phyloP scores from a whole-genome alignment of 495 filamentous ascomycete species.

The Neurospora cerealis region DNA sequence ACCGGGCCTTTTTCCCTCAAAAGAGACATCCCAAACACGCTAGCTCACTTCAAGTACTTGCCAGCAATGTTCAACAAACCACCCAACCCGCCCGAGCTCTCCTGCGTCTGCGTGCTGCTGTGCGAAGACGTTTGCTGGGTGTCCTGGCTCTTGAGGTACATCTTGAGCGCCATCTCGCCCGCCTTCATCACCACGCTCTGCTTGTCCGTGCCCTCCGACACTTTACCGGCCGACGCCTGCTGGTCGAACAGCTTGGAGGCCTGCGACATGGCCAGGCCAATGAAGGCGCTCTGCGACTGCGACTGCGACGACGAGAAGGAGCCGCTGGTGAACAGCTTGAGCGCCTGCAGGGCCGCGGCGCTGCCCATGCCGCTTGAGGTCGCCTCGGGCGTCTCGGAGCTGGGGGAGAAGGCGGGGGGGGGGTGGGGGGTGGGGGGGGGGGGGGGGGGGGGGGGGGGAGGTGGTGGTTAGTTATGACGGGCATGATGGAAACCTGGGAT shows the following conservation, averaged over 20 bases:
- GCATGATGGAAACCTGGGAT: neutral
- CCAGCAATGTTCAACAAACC: conserved; percentile 12
- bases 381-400: conserved; percentile 12
- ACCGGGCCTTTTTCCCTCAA: neutral
- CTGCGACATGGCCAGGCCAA: conserved; percentile 44
- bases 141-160: conserved; percentile 43
- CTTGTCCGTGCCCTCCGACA: conserved; percentile 36
- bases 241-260: conserved; percentile 44
- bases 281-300: conserved; percentile 34
- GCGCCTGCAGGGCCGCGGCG: conserved; percentile 57
- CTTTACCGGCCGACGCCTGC: conserved; percentile 36
- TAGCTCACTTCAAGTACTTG: conserved; percentile 2
- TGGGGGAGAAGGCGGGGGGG: neutral
- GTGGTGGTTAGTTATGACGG: neutral
- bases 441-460: no score
- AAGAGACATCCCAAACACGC: neutral
- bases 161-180: conserved; percentile 44
- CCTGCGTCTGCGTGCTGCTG: neutral
- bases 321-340: conserved; percentile 51
- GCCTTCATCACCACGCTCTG: conserved; percentile 41
- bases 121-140: neutral
- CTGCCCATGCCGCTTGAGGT: conserved; percentile 39
- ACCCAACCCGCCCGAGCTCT: conserved; percentile 7
- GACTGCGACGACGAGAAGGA: conserved; percentile 13
- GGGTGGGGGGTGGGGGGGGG: no score